phyloP scores from a whole-genome alignment of 306 rosid genomes.

The Prunus mongolica region DNA sequence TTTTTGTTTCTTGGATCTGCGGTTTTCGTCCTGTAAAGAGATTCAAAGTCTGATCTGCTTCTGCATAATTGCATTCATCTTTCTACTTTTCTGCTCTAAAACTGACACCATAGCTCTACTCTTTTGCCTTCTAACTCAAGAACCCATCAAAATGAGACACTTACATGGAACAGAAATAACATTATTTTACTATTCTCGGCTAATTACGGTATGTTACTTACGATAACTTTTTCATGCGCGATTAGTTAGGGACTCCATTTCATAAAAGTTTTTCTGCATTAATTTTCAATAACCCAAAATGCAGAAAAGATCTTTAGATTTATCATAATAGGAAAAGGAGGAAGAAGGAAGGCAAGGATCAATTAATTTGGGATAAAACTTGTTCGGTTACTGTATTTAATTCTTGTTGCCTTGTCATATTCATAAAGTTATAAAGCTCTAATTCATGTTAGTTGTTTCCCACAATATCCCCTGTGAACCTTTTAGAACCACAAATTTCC shows the following conservation, averaged over 20 bases:
- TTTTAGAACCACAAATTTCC: background rate
- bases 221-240: too few species aligned
- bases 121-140: background rate
- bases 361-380: background rate
- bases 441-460: background rate
- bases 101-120: background rate
- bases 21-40: constrained; percentile 15
- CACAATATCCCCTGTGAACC: background rate
- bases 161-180: too few species aligned
- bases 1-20: constrained; percentile 13
- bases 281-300: background rate
- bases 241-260: too few species aligned
- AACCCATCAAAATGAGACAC: background rate
- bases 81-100: background rate
- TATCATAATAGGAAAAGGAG: background rate
- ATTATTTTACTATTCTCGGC: rapidly evolving
- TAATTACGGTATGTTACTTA: too few species aligned
- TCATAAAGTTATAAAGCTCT: background rate
- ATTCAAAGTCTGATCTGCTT: constrained; percentile 3
- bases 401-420: background rate
- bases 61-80: background rate
- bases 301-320: background rate
- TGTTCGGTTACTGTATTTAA: background rate
- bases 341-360: background rate
- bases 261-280: too few species aligned